Evolutionary conservation across 306 rosid genomes (phyloP).

Genomic region (Cajanus cajan): DNA sequence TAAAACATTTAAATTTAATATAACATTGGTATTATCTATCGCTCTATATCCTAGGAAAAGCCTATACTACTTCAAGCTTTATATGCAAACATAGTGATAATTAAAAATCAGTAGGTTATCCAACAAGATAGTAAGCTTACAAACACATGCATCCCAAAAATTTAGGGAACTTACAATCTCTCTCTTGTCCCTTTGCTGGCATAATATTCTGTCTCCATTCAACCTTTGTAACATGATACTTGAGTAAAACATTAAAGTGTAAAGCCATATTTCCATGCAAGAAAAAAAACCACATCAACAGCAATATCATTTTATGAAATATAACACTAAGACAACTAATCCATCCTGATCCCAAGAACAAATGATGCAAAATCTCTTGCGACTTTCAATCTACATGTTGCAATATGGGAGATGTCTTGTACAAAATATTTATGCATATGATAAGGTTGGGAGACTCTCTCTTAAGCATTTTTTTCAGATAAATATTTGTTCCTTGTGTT

Average conservation of each 20-base stretch:
- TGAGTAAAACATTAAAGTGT: slow-evolving; percentile 41
- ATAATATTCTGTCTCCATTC: slow-evolving; percentile 76
- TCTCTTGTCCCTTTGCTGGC: slow-evolving; percentile 72
- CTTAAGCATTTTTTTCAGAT: not conserved
- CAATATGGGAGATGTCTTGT: not conserved
- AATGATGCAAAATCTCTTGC: slow-evolving; percentile 68
- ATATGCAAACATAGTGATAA: not conserved
- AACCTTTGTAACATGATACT: slow-evolving; percentile 91
- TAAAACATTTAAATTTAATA: not conserved
- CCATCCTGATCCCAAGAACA: slow-evolving; percentile 94
- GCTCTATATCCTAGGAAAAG: not conserved
- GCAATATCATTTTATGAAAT: not conserved
- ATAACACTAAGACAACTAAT: slow-evolving; percentile 50
- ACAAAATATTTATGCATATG: not conserved
- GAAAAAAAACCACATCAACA: not conserved
- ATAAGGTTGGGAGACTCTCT: not conserved
- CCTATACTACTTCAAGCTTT: slow-evolving; percentile 16
- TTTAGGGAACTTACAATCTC: slow-evolving; percentile 52
- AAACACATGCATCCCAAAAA: slow-evolving; percentile 25
- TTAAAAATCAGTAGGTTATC: not conserved
- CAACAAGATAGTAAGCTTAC: not conserved
- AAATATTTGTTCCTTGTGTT: not conserved
- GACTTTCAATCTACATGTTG: slow-evolving; percentile 81
- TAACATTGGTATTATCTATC: not conserved
- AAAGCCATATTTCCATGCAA: slow-evolving; percentile 12